Conservation (phyloP, 140 eudicot genomes). For the Stevia rebaudiana region DNA sequence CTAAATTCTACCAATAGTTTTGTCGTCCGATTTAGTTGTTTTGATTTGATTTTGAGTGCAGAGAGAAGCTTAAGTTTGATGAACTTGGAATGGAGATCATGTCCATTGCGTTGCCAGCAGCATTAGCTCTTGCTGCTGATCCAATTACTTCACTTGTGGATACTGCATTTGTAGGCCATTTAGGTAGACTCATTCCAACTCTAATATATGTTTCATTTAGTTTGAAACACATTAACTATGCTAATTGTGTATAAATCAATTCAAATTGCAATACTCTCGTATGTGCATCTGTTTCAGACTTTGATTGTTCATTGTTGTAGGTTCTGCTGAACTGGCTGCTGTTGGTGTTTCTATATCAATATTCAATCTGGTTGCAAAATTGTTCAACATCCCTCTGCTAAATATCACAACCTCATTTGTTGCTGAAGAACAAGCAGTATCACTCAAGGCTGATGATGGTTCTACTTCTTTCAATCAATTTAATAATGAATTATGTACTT, state of each 20-base stretch:
- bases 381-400: slow-evolving; percentile 90
- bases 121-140: slow-evolving; percentile 93
- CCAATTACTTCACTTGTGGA: slow-evolving; percentile 88
- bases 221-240: background rate
- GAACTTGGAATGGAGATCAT: slow-evolving; percentile 73
- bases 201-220: background rate
- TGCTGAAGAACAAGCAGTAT: slow-evolving; percentile 87
- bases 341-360: slow-evolving; percentile 94
- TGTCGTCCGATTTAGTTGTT: background rate
- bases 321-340: slow-evolving; percentile 94
- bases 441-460: slow-evolving; percentile 27
- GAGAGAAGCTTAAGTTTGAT: slow-evolving; percentile 54
- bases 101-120: slow-evolving; percentile 91
- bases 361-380: slow-evolving; percentile 80
- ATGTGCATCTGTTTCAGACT: slow-evolving; percentile 9
- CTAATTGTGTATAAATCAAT: background rate
- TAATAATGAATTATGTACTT: slow-evolving; percentile 20
- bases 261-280: background rate
- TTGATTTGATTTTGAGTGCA: slow-evolving; percentile 23
- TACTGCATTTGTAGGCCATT: slow-evolving; percentile 88
- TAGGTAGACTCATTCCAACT: slow-evolving; percentile 45
- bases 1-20: background rate
- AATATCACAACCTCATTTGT: slow-evolving; percentile 93
- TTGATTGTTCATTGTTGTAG: slow-evolving; percentile 32
- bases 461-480: slow-evolving; percentile 30